Percentiles rank a stretch among this genome's conserved stretches.
Conservation (phyloP, 2,329 filamentous ascomycete species). For the Epichloe typhina region DNA sequence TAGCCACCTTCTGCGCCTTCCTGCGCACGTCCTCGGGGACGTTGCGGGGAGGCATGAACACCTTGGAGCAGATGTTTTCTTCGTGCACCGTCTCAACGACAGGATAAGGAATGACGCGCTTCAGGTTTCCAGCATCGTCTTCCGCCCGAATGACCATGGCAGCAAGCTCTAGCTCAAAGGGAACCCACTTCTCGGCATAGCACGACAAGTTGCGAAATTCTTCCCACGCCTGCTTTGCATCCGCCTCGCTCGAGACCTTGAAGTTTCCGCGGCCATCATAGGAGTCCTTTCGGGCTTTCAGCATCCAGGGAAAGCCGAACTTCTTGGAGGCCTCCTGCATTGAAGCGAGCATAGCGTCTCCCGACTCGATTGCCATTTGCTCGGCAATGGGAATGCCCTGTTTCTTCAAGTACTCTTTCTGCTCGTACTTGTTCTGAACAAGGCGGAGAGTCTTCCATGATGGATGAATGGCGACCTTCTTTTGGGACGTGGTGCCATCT, state of each 20-base stretch:
- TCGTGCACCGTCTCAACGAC: constrained; percentile 91
- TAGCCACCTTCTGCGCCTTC: constrained; percentile 62
- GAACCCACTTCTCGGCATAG: constrained; percentile 82
- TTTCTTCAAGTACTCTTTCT: constrained; percentile 67
- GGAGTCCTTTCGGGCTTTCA: constrained; percentile 80
- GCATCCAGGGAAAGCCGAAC: constrained; percentile 77
- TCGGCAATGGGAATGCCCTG: constrained; percentile 60
- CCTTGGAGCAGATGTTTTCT: constrained; percentile 87
- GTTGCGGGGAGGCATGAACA: constrained; percentile 69
- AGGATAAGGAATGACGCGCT: constrained; percentile 57
- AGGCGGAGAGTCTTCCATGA: constrained; percentile 75
- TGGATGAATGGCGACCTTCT: constrained; percentile 55
- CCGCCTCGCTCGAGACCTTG: constrained; percentile 30
- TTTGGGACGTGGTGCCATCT: constrained; percentile 13
- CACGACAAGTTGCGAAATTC: constrained; percentile 58
- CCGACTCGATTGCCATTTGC: constrained; percentile 48
- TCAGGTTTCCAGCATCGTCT: constrained; percentile 40
- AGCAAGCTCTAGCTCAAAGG: constrained; percentile 76
- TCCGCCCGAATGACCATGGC: constrained; percentile 92
- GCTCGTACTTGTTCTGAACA: constrained; percentile 87
- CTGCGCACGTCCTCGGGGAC: constrained; percentile 47
- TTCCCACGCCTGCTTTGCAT: constrained; percentile 50
- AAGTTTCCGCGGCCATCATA: constrained; percentile 77
- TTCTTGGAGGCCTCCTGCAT: constrained; percentile 48
- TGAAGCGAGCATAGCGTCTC: constrained; percentile 41